These are phyloP conservation scores for Boletus subparvulus DNA, from an alignment of 768 basidiomycete species.

Conservation along the genomic window DNA sequence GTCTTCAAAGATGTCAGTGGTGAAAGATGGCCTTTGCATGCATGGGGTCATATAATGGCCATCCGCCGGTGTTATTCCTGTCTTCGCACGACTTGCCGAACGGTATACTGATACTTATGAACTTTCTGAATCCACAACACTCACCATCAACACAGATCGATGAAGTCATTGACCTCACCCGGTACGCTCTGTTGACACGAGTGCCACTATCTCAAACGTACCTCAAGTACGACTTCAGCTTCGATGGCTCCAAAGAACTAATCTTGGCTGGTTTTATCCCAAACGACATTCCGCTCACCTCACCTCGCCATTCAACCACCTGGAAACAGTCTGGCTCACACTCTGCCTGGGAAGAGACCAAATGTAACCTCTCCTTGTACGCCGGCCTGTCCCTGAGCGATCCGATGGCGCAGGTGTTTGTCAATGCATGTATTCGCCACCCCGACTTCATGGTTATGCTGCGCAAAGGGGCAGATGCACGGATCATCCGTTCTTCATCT, in stretches of 20 bases:
- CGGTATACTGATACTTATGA: slow-evolving; percentile 16
- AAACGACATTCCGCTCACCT: slow-evolving; percentile 21
- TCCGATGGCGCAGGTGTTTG: slow-evolving; percentile 29
- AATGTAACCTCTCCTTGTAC: slow-evolving; percentile 26
- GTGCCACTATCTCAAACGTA: slow-evolving; percentile 15
- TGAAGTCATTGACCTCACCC: slow-evolving; percentile 30
- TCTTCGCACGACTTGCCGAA: slow-evolving; percentile 32
- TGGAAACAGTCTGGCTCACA: slow-evolving; percentile 12
- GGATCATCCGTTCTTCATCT: slow-evolving; percentile 25
- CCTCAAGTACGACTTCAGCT: slow-evolving; percentile 23
- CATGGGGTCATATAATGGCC: slow-evolving; percentile 36
- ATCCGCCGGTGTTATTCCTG: slow-evolving; percentile 33
- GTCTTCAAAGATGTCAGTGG: slow-evolving; percentile 33
- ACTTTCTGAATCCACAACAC: background rate
- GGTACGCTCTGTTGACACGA: slow-evolving; percentile 26
- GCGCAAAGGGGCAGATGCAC: slow-evolving; percentile 30
- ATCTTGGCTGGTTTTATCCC: slow-evolving; percentile 33
- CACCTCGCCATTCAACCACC: slow-evolving; percentile 24
- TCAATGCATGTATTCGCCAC: slow-evolving; percentile 32
- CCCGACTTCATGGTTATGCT: slow-evolving; percentile 33
- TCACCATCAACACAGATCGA: slow-evolving; percentile 25
- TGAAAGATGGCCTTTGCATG: slow-evolving; percentile 34
- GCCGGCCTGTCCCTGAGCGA: slow-evolving; percentile 30
- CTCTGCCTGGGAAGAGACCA: slow-evolving; percentile 30
- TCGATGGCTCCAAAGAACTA: slow-evolving; percentile 28